Evolutionary conservation across 352 stramenopile genomes (phyloP).

Genomic region (Globisporangium alternatum): DNA sequence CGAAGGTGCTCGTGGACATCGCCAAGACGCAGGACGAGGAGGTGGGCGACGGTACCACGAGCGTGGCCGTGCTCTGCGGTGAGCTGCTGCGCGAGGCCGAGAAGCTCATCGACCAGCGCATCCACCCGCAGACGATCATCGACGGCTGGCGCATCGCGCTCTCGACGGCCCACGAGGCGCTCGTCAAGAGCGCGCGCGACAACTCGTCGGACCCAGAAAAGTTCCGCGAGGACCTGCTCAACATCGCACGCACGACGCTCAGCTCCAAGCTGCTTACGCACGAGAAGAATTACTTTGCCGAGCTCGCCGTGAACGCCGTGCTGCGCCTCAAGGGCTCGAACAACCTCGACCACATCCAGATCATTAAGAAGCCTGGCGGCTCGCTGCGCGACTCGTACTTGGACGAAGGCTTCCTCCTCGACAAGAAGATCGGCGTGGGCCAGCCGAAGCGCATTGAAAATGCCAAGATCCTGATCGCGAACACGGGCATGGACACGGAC

Average conservation of each 20-base stretch:
- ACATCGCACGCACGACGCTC: conserved; percentile 98
- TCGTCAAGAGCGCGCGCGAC: conserved; percentile 85
- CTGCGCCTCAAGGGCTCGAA: conserved; percentile 93
- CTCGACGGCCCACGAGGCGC: conserved; percentile 86
- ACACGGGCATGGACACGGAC: conserved; percentile 99
- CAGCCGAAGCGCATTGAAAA: conserved; percentile 97
- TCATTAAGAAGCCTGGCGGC: conserved; percentile 98
- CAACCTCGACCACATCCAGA: conserved; percentile 99
- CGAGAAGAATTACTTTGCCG: conserved; percentile 98
- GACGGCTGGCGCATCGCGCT: conserved; percentile 96
- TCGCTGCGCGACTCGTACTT: conserved; percentile 97
- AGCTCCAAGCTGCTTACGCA: conserved; percentile 98
- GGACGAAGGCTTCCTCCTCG: conserved; percentile 97
- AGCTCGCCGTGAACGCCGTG: conserved; percentile 96
- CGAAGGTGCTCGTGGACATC: conserved; percentile 99
- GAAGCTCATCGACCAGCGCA: conserved; percentile 94
- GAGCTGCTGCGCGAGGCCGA: conserved; percentile 97
- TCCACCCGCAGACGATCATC: conserved; percentile 99
- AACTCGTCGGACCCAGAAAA: conserved; percentile 72
- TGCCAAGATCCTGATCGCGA: conserved; percentile 98
- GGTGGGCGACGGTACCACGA: conserved; percentile 98
- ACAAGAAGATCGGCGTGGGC: conserved; percentile 96
- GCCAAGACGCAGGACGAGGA: conserved; percentile 98
- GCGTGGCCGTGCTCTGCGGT: conserved; percentile 95
- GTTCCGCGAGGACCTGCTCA: conserved; percentile 95